Evolutionary conservation across 1,284 basidiomycete species (phyloP).

Genomic region (Xerocomus amazonicus): DNA sequence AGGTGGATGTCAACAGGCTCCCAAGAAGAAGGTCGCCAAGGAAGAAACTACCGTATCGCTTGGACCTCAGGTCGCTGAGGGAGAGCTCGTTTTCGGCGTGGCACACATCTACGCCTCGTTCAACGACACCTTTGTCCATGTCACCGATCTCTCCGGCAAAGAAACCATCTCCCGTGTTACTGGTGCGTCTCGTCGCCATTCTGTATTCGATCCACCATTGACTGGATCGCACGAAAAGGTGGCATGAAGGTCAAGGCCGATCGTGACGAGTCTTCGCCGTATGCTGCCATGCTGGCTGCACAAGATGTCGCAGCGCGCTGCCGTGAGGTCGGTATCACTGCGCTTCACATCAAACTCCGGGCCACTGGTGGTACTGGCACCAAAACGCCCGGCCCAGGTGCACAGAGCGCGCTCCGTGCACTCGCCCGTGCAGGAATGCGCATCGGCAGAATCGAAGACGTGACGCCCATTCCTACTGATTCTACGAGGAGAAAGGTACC

Average conservation of each 20-base stretch:
- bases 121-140: constrained; percentile 99
- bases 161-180: constrained; percentile 99
- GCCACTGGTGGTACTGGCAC: constrained; percentile 98
- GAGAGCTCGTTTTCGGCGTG: constrained; percentile 93
- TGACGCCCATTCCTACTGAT: constrained; percentile 96
- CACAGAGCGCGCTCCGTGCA: constrained; percentile 96
- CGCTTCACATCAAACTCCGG: constrained; percentile 96
- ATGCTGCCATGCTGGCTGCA: constrained; percentile 99
- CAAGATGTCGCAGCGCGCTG: constrained; percentile 96
- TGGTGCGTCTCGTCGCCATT: constrained; percentile 48
- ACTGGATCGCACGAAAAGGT: constrained; percentile 44
- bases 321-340: constrained; percentile 98
- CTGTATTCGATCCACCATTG: neutral
- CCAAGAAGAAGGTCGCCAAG: constrained; percentile 78
- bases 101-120: constrained; percentile 97
- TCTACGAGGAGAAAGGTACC: constrained; percentile 92
- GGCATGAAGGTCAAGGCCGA: constrained; percentile 99
- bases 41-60: constrained; percentile 83
- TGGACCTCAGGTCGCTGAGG: constrained; percentile 92
- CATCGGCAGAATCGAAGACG: constrained; percentile 97
- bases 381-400: constrained; percentile 98
- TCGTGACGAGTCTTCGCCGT: constrained; percentile 99
- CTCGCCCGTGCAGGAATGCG: constrained; percentile 98
- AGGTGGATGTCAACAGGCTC: constrained; percentile 53
- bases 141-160: constrained; percentile 98